phyloP scores from a whole-genome alignment of 306 rosid genomes.

The Heteromeles arbutifolia region DNA sequence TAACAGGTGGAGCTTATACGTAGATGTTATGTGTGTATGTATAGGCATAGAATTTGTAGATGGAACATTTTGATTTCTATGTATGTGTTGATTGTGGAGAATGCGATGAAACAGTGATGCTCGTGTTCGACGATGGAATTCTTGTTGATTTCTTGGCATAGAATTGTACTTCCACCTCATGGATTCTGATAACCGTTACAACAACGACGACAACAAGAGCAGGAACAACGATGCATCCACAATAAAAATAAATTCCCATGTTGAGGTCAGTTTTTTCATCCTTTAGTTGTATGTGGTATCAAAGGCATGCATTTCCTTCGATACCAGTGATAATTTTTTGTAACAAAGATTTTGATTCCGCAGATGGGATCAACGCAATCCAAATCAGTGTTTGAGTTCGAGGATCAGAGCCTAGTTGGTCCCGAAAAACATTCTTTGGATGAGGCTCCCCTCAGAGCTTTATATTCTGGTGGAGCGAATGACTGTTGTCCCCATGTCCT shows the following conservation, averaged over 20 bases:
- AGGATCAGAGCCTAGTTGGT: conserved; percentile 32
- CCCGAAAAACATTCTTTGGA: conserved; percentile 26
- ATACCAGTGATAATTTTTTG: not conserved
- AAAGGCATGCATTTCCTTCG: not conserved
- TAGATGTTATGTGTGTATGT: not conserved
- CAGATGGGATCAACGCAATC: conserved; percentile 35
- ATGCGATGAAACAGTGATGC: conserved; percentile 22
- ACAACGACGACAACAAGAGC: conserved; percentile 2
- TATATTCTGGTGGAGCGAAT: conserved; percentile 22
- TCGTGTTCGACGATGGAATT: conserved; percentile 27
- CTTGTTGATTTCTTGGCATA: conserved; percentile 21
- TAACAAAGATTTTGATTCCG: not conserved
- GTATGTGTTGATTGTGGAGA: conserved; percentile 6
- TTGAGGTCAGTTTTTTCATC: conserved; percentile 16
- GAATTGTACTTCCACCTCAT: conserved; percentile 11
- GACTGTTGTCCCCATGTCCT: conserved; percentile 5
- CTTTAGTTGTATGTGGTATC: not conserved
- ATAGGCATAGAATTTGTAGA: not conserved
- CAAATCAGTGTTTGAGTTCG: conserved; percentile 26
- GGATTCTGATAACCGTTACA: conserved; percentile 14
- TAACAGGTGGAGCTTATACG: not conserved
- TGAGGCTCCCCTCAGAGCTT: conserved; percentile 7
- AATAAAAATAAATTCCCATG: conserved; percentile 23
- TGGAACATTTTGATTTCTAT: not conserved
- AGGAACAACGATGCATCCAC: conserved; percentile 1